Evolutionary conservation across 495 filamentous ascomycete species (phyloP), one percentile per base, ranked within the genome.

Genomic region (Sabuloglossum arenarium): DNA sequence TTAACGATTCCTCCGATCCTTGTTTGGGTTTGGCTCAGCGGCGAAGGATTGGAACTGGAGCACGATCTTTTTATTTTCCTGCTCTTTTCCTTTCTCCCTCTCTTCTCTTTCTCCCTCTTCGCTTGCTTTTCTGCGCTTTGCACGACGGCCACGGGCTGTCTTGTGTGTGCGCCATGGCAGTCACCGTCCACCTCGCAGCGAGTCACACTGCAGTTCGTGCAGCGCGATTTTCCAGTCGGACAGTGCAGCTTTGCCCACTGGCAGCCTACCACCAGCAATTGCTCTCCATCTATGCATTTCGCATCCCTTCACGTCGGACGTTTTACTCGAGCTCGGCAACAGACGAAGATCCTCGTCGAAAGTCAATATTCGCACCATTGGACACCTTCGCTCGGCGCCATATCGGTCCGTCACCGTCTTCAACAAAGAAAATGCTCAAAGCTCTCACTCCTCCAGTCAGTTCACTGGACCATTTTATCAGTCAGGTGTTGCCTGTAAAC

Each of bases 321-420:
- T 37, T 55, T 21, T 32, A 55, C 21, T 55, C 53, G 3, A 55
- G 53, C 6, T 45, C 53, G 14, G 31, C 5, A 1, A 39, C 24
- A 55, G 53, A 55, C 9, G 27, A 29, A 10, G 31, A 56, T 56
- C 30, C 9, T 6, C 3, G 29, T 14, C 55, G 30, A 19, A 14
- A 55, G 12, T 65, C 68, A 4, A 61, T 70, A 21, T 73, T 73
- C 58, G 59, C 62, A 24, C 64, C 70, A 4, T 65, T 74, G 5
- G 73, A 76, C 69, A 84, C 79, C 25, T 98, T 98, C 65, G 75
- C 84, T 53, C 73, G 82, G 27, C 80, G 91, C n/a, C 91, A 98
- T 65, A 94, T 97, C 69, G 91, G 91, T 2, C 91, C 91, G n/a
- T 80, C 83, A 47, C 73, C 81, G 23, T 70, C 73, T 32, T 82